Evolutionary conservation across 768 basidiomycete genomes (phyloP), one percentile per base, ranked within the genome.

Genomic region (Kwoniella bestiolae): DNA sequence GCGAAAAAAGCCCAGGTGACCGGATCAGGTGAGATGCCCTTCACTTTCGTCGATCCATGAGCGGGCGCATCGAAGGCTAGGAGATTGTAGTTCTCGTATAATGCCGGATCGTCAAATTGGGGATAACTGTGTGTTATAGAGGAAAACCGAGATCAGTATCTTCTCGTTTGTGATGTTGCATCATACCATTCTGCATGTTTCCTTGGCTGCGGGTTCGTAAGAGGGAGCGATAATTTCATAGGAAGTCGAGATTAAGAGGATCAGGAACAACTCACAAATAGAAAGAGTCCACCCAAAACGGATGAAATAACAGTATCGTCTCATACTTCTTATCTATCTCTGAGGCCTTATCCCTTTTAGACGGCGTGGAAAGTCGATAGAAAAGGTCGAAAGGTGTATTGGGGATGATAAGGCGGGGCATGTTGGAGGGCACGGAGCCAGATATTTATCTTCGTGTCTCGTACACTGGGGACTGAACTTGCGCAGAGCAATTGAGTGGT

Each of bases 21-120:
- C 2, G 58, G 56, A 4, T 58, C 66, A 14, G 44, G 26, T 3
- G 44, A 55, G 1, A 38, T 47, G 8, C n/a, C n/a, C 31, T 23
- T 34, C 6, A 62, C 51, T 35, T 50, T 26, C 2, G 66, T 47
- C 4, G 55, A 50, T 9, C 71, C 71, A 32, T 69, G 71, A 0
- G 60, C 67, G 6, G 68, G 67, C 4, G 41, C 25, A 45, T 72
- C 71, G 26, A 72, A 57, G 5, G 65, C 60, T 16, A 72, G 35
- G 7, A 72, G 60, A 51, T 72, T 72, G 57, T 63, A 69, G n/a
- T 66, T 32, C 35, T 65, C 56, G 44, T 60, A 59, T 3, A 72
- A 61, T 2, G 56, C 14, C 11, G 71, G 65, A 59, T 72, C 71
- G 25, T 69, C 68, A 32, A 66, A 66, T 58, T 69, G 71, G 2